Base-by-base conservation (phyloP, 1,284 basidiomycete species). In the Mycosarcoma maydis region DNA sequence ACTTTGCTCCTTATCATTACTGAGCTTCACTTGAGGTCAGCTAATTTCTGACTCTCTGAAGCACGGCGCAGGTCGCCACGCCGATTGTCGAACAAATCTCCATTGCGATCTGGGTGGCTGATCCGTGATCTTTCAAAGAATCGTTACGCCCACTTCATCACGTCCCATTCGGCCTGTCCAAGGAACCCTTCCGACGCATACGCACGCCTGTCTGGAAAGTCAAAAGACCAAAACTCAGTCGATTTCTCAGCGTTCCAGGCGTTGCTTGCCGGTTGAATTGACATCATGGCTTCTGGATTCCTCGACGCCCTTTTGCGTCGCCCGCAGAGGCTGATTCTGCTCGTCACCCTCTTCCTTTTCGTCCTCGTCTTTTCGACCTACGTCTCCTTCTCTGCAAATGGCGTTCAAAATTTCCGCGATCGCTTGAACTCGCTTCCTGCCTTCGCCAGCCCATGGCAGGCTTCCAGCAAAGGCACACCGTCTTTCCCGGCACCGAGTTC, bases 321-420 rank as follows among this genome's bases (percentile, higher is more conserved):
- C 29, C 75, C 75, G 24, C 73, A 76, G 58, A 59, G 75, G 50
- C 53, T 77, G 24, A 59, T 77, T 22, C 34, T 62, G 47, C 61
- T 77, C 42, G 65, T 69, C 42, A 50, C 65, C 47, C 36, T 57
- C 52, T 65, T 76, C 39, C 66, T 77, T 30, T 46, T 77, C 36
- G 20, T 73, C 29, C 57, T 77, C 38, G 52, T 62, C 41, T 58
- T 77, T 23, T 57, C 64, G 19, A 74, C 75, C 23, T 77, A 74
- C 51, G 58, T 77, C 32, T 69, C 70, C 45, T 61, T 77, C 44
- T 62, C 70, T 7, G 27, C 57, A 17, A 67, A 60, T 7, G 66
- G 68, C 34, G 66, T 62, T 4, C 56, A 64, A 37, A 64, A 56
- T 19, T 48, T 64, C 20, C 50, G 70, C 39, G 36, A 66, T 26